Conservation (phyloP, 1,139 yeast genomes). For the Hyphopichia khmerensis region DNA sequence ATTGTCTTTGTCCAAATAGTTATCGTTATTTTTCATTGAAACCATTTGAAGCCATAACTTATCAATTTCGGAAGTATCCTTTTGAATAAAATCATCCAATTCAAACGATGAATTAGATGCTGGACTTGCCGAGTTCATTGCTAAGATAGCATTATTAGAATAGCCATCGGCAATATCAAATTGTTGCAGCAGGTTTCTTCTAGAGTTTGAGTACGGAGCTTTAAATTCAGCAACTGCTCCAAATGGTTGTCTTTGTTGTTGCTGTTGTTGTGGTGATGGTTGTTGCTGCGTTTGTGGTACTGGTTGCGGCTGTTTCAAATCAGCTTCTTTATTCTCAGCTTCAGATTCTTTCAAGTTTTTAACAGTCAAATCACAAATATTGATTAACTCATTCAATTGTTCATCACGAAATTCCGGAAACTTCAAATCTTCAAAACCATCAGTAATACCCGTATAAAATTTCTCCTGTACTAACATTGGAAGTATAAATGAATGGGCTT, state of each 20-base stretch:
- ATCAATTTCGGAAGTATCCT: constrained; percentile 35
- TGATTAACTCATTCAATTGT: constrained; percentile 4
- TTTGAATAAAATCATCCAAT: constrained; percentile 17
- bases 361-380: constrained; percentile 1
- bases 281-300: no score
- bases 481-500: constrained; percentile 19
- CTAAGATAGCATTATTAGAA: neutral
- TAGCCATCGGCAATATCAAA: neutral
- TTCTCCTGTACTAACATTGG: neutral
- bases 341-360: constrained; percentile 1
- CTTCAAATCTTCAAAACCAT: neutral
- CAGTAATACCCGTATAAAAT: neutral
- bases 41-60: constrained; percentile 37
- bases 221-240: no score
- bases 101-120: constrained; percentile 5
- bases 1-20: neutral
- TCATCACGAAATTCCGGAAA: constrained; percentile 2
- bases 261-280: no score
- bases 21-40: constrained; percentile 17
- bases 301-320: neutral
- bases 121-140: neutral
- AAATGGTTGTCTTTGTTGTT: no score
- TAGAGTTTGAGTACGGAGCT: neutral
- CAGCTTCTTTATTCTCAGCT: neutral
- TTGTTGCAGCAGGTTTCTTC: neutral